Evolutionary conservation across 305 asterid genomes (phyloP).

Genomic region (Coffea humblotiana): DNA sequence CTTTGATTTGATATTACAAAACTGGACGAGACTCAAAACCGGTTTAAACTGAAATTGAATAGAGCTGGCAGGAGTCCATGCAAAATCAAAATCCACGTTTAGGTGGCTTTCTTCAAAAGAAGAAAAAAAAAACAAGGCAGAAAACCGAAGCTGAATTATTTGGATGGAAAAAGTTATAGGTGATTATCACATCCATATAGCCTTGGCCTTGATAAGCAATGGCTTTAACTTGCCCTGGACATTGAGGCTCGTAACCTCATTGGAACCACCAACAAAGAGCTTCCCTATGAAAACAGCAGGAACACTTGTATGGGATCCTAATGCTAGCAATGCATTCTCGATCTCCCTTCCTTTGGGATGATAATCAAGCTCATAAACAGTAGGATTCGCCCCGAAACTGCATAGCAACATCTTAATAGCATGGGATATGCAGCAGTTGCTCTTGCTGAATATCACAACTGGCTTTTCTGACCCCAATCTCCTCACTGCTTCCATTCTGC

Average conservation of each 20-base stretch:
- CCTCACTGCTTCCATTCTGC: conserved; percentile 16
- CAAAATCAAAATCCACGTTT: no score
- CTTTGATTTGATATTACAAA: no score
- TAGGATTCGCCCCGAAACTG: conserved; percentile 25
- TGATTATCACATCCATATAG: conserved; percentile 54
- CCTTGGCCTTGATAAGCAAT: conserved; percentile 53
- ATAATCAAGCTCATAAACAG: conserved; percentile 23
- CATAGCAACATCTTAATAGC: conserved; percentile 12
- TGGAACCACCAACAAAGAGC: conserved; percentile 55
- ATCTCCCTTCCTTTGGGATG: conserved; percentile 17
- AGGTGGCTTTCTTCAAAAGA: no score
- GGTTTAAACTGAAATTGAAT: background rate
- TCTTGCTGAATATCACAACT: conserved; percentile 31
- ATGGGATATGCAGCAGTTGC: conserved; percentile 25
- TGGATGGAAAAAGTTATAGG: background rate
- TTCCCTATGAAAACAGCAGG: conserved; percentile 71
- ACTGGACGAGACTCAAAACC: background rate
- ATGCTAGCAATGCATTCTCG: conserved; percentile 17
- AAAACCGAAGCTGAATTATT: no score
- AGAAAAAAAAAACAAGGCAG: no score
- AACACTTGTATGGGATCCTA: conserved; percentile 27
- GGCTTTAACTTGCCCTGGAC: conserved; percentile 56
- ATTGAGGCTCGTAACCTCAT: conserved; percentile 65
- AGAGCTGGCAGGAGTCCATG: background rate
- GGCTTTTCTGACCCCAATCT: conserved; percentile 17